Conservation (phyloP, 768 basidiomycete species). For the Tulasnella sp. region DNA sequence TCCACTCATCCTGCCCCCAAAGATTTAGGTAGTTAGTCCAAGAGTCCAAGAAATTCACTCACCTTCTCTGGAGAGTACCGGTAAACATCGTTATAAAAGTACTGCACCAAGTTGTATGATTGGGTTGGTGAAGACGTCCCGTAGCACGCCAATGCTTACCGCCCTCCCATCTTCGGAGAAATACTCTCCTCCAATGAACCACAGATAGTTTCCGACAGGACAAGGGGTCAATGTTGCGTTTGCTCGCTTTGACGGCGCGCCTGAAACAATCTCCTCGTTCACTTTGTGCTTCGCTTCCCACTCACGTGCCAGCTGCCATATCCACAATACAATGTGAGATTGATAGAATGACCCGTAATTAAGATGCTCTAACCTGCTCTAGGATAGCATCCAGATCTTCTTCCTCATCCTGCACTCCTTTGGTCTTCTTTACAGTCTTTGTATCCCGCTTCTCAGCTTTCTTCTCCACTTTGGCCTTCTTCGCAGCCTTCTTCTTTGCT, state of each 20-base stretch:
- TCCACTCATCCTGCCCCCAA: conserved; percentile 65
- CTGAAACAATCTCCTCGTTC: conserved; percentile 75
- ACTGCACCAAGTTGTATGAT: no score
- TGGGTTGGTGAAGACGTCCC: no score
- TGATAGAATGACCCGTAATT: not conserved
- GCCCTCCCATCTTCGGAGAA: conserved; percentile 80
- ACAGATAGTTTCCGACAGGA: conserved; percentile 69
- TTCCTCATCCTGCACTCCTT: conserved; percentile 44
- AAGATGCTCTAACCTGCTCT: conserved; percentile 44
- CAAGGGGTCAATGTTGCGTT: conserved; percentile 74
- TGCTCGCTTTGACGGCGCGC: conserved; percentile 71
- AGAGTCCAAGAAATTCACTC: conserved; percentile 10
- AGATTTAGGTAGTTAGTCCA: not conserved
- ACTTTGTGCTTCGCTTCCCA: conserved; percentile 70
- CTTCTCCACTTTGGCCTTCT: conserved; percentile 48
- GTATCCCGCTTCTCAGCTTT: conserved; percentile 43
- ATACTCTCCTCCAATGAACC: conserved; percentile 79
- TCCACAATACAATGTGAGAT: not conserved
- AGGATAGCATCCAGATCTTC: conserved; percentile 72
- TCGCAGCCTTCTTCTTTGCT: conserved; percentile 38
- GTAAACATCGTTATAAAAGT: conserved; percentile 83
- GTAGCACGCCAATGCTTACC: conserved; percentile 30
- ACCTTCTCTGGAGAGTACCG: conserved; percentile 78
- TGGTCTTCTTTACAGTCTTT: conserved; percentile 23
- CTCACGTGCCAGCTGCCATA: conserved; percentile 55